A percentile compares a stretch with the other conserved stretches of the same genome.
phyloP scores from a whole-genome alignment of 768 basidiomycete species.

The Russula ochroleuca region DNA sequence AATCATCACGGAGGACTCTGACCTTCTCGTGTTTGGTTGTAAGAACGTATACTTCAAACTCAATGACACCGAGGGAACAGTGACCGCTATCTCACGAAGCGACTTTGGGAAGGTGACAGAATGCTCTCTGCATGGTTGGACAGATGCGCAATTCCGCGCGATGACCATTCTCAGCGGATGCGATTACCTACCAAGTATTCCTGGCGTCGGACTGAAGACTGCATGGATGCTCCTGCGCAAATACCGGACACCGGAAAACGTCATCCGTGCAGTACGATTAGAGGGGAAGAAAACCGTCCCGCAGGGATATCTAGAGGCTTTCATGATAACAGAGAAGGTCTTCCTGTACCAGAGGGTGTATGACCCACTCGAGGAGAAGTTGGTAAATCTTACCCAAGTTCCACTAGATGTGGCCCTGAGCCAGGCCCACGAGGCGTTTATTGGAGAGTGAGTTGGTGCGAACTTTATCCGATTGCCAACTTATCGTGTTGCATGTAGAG shows the following conservation, averaged over 20 bases:
- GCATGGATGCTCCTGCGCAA: constrained; percentile 78
- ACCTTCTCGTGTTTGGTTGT: constrained; percentile 97
- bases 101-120: constrained; percentile 64
- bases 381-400: constrained; percentile 67
- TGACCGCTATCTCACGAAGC: constrained; percentile 58
- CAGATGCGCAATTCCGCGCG: constrained; percentile 81
- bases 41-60: constrained; percentile 90
- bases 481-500: constrained; percentile 39
- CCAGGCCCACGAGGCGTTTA: constrained; percentile 61
- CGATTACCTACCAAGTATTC: constrained; percentile 88
- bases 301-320: constrained; percentile 64
- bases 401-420: constrained; percentile 53
- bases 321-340: constrained; percentile 81
- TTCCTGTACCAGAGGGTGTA: constrained; percentile 93
- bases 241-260: constrained; percentile 82
- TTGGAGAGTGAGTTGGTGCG: constrained; percentile 53
- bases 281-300: constrained; percentile 87
- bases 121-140: constrained; percentile 84
- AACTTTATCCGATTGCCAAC: neutral
- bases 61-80: constrained; percentile 61
- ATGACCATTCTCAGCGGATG: constrained; percentile 95
- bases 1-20: constrained; percentile 96
- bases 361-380: constrained; percentile 57
- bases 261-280: constrained; percentile 64
- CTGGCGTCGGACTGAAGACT: constrained; percentile 91